phyloP scores from a whole-genome alignment of 202 grass and related monocot genomes.

The Cymbopogon flexuosus region DNA sequence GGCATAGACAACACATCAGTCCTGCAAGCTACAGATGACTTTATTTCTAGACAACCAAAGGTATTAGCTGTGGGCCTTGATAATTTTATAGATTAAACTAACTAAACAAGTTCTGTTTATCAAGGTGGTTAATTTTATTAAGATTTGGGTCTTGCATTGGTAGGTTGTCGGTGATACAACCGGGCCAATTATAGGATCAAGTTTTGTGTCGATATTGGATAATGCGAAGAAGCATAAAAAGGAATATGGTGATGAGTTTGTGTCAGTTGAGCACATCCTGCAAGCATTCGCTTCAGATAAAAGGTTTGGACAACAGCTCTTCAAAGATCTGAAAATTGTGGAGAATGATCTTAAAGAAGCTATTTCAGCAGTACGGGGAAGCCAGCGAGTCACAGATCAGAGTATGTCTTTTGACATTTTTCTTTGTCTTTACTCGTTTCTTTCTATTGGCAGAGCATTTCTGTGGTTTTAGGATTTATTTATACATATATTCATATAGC shows the following conservation, averaged over 20 bases:
- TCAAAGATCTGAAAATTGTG: slow-evolving; percentile 70
- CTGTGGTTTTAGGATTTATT: background rate
- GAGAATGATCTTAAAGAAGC: slow-evolving; percentile 71
- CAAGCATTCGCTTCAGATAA: slow-evolving; percentile 68
- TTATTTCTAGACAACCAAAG: slow-evolving; percentile 74
- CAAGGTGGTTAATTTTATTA: background rate
- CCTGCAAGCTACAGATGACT: slow-evolving; percentile 76
- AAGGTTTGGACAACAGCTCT: slow-evolving; percentile 81
- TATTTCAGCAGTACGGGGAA: slow-evolving; percentile 70
- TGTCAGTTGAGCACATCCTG: slow-evolving; percentile 87
- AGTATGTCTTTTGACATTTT: slow-evolving; percentile 44
- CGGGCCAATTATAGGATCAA: slow-evolving; percentile 65
- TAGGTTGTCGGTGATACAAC: slow-evolving; percentile 72
- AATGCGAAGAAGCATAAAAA: slow-evolving; percentile 74
- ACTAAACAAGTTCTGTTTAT: slow-evolving; percentile 7
- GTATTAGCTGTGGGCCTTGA: slow-evolving; percentile 29
- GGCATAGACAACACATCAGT: slow-evolving; percentile 75
- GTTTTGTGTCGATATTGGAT: slow-evolving; percentile 59
- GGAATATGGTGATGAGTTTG: slow-evolving; percentile 75
- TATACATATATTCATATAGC: background rate
- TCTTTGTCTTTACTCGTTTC: background rate
- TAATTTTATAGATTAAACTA: background rate
- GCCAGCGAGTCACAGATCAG: slow-evolving; percentile 85
- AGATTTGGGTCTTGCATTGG: slow-evolving; percentile 20
- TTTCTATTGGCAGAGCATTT: slow-evolving; percentile 7